Evolutionary conservation across 2,329 filamentous ascomycete genomes (phyloP).

Genomic region (Trichophyton benhamiae): DNA sequence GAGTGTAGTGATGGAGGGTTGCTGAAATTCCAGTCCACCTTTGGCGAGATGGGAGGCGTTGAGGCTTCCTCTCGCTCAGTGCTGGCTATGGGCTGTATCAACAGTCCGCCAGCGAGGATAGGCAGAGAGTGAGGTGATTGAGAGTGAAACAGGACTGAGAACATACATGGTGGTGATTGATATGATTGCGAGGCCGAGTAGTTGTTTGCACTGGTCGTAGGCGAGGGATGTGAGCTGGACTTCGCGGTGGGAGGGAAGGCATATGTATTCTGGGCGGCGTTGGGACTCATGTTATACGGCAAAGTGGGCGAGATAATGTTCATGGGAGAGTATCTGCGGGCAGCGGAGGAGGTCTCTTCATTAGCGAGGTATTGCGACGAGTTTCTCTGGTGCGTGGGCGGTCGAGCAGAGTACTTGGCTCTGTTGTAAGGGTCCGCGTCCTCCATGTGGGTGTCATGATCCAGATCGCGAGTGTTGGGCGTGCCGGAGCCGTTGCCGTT

Average conservation of each 20-base stretch:
- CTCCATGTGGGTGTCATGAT: slow-evolving; percentile 73
- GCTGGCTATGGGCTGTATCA: background rate
- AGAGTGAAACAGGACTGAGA: slow-evolving; percentile 5
- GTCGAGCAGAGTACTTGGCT: slow-evolving; percentile 73
- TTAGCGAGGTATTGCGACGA: slow-evolving; percentile 61
- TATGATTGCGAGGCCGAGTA: slow-evolving; percentile 46
- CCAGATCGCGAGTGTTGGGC: slow-evolving; percentile 54
- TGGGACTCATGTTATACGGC: slow-evolving; percentile 58
- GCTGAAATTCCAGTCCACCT: background rate
- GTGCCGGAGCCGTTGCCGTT: slow-evolving; percentile 18
- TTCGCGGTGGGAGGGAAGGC: slow-evolving; percentile 40
- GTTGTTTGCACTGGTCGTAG: slow-evolving; percentile 52
- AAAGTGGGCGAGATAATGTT: slow-evolving; percentile 71
- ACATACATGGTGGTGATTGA: slow-evolving; percentile 47
- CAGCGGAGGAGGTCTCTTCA: slow-evolving; percentile 61
- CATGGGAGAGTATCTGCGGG: slow-evolving; percentile 93
- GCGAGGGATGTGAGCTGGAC: slow-evolving; percentile 59
- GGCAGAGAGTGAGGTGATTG: background rate
- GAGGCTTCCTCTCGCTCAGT: background rate
- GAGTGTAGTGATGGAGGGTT: background rate
- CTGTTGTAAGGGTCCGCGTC: slow-evolving; percentile 64
- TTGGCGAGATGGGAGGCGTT: background rate
- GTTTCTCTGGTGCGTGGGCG: slow-evolving; percentile 60
- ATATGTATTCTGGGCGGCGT: slow-evolving; percentile 40
- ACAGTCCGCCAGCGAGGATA: background rate